Conservation (phyloP, 805 yeast species). For the Clavispora carvajalis region DNA sequence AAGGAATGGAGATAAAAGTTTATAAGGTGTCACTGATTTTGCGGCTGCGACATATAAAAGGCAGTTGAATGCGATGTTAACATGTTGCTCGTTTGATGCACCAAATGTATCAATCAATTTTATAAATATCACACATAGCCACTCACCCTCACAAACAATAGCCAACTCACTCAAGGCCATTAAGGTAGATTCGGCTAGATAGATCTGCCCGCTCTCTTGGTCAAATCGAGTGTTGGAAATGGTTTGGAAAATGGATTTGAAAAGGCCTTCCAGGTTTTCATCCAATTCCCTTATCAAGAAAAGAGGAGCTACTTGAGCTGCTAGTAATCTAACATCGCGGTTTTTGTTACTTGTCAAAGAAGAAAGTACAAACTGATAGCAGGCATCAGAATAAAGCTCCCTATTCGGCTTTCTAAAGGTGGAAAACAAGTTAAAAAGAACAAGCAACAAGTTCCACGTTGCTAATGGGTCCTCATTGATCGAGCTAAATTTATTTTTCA, state of each 20-base stretch:
- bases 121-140: conserved; percentile 59
- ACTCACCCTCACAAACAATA: conserved; percentile 57
- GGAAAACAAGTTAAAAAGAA: conserved; percentile 45
- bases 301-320: conserved; percentile 51
- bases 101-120: conserved; percentile 64
- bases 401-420: conserved; percentile 47
- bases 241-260: conserved; percentile 39
- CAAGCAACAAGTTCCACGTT: conserved; percentile 40
- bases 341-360: conserved; percentile 36
- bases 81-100: conserved; percentile 58
- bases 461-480: conserved; percentile 20
- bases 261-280: conserved; percentile 35
- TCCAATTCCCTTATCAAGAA: conserved; percentile 36
- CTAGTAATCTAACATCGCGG: conserved; percentile 52
- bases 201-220: conserved; percentile 20
- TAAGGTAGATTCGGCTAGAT: conserved; percentile 55
- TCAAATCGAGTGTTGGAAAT: conserved; percentile 39
- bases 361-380: conserved; percentile 38
- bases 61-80: conserved; percentile 64
- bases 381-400: conserved; percentile 16
- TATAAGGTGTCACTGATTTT: conserved; percentile 66
- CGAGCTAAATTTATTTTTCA: conserved; percentile 3
- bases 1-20: conserved; percentile 71
- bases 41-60: conserved; percentile 54
- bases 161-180: conserved; percentile 63